Evolutionary conservation across 805 yeast genomes (phyloP).

Genomic region (Schizosaccharomyces osmophilus): DNA sequence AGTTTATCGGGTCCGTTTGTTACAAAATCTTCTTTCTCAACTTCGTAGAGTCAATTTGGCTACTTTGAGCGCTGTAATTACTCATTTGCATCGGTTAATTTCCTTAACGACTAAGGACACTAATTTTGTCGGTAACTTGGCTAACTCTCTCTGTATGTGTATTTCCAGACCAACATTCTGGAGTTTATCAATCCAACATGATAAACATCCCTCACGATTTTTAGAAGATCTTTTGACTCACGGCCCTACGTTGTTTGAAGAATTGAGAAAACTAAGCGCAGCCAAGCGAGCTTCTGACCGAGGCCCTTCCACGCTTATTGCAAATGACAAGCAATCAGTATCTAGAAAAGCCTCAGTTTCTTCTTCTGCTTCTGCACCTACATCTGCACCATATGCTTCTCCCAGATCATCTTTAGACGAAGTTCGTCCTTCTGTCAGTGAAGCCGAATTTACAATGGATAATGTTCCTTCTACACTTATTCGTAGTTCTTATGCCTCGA

Average conservation of each 20-base stretch:
- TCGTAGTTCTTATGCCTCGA: not conserved
- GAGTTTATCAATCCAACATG: not conserved
- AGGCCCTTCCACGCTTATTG: not conserved
- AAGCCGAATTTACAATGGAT: not conserved
- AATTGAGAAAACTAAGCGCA: not conserved
- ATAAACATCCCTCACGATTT: not conserved
- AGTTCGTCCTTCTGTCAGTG: not conserved
- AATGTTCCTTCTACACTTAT: not conserved
- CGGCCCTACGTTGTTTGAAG: not conserved
- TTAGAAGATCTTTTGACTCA: not conserved
- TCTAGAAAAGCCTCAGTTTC: not conserved
- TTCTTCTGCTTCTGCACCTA: not conserved
- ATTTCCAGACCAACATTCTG: not conserved
- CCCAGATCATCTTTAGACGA: not conserved
- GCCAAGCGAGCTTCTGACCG: not conserved
- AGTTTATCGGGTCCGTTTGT: constrained; percentile 24
- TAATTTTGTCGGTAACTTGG: constrained; percentile 6
- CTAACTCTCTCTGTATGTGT: not conserved
- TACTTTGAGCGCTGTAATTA: constrained; percentile 53
- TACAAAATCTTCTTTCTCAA: constrained; percentile 36
- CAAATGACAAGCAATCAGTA: not conserved
- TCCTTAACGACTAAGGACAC: constrained; percentile 20
- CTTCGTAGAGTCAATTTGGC: constrained; percentile 51
- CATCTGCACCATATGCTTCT: not conserved
- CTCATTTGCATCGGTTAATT: constrained; percentile 46